Evolutionary conservation across 2,329 filamentous ascomycete genomes (phyloP).

Genomic region (Dactylella cylindrospora): DNA sequence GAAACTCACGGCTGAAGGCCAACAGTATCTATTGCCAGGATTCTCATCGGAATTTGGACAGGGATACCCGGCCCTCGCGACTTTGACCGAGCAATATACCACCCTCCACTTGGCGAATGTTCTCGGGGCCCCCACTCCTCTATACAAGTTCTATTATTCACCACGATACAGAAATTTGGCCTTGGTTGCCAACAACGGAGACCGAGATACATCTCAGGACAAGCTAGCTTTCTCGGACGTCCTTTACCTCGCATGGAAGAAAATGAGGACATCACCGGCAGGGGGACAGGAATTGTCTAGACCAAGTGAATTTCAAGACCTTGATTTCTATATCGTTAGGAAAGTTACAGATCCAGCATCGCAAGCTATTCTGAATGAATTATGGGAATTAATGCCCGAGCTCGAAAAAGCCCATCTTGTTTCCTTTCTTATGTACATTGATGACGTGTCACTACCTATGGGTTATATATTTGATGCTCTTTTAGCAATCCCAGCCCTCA

Average conservation of each 20-base stretch:
- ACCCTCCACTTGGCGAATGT: constrained; percentile 5
- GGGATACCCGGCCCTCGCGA: too few species aligned
- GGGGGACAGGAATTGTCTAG: background rate
- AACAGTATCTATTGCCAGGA: too few species aligned
- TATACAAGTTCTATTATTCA: constrained; percentile 4
- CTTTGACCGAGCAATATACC: constrained; percentile 1
- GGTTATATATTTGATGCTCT: background rate
- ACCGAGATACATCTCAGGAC: background rate
- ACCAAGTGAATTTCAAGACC: too few species aligned
- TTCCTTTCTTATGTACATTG: too few species aligned
- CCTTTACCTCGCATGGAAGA: background rate
- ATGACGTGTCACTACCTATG: too few species aligned
- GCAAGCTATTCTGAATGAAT: too few species aligned
- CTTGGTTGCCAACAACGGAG: background rate
- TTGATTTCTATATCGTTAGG: background rate
- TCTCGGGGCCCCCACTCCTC: background rate
- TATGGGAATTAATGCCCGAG: background rate
- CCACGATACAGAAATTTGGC: background rate
- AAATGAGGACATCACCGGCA: background rate
- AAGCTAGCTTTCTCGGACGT: constrained; percentile 4
- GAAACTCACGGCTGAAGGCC: background rate
- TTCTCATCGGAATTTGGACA: too few species aligned
- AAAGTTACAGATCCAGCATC: background rate
- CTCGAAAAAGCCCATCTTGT: background rate
- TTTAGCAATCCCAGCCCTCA: background rate